phyloP scores from a whole-genome alignment of 768 basidiomycete species.

The Termitomyces sp. region DNA sequence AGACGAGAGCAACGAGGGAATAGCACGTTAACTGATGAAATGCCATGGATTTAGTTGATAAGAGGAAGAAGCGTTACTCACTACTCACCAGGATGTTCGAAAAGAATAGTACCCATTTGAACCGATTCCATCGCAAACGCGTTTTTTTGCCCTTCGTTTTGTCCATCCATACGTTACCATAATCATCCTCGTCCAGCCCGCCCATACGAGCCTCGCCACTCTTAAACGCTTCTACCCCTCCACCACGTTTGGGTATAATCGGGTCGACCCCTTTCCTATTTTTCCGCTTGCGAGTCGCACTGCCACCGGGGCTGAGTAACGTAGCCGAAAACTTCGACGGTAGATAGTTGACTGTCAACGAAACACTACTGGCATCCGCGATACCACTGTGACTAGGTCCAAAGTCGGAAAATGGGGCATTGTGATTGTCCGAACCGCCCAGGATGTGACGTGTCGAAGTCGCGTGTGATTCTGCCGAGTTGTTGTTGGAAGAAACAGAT shows the following conservation, averaged over 20 bases:
- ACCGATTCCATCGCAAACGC: constrained; percentile 68
- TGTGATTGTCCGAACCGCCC: constrained; percentile 25
- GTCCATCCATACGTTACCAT: constrained; percentile 28
- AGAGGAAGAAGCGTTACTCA: constrained; percentile 19
- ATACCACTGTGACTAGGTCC: constrained; percentile 1
- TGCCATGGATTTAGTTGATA: not conserved
- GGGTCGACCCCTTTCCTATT: constrained; percentile 17
- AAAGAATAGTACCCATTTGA: constrained; percentile 77
- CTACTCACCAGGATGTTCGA: constrained; percentile 48
- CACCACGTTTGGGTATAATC: constrained; percentile 50
- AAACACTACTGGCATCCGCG: constrained; percentile 16
- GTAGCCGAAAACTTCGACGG: constrained; percentile 55
- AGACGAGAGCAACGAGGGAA: constrained; percentile 53
- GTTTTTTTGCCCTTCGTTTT: constrained; percentile 28
- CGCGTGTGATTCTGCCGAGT: constrained; percentile 39
- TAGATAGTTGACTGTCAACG: constrained; percentile 49
- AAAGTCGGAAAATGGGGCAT: constrained; percentile 29
- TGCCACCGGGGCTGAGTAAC: constrained; percentile 31
- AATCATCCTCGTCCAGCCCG: constrained; percentile 35
- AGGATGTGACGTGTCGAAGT: constrained; percentile 45
- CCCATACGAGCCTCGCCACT: constrained; percentile 37
- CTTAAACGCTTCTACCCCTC: constrained; percentile 52
- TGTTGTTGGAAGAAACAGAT: constrained; percentile 30
- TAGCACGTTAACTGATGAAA: constrained; percentile 41
- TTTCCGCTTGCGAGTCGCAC: constrained; percentile 18